These are phyloP conservation scores for Pseudocercospora ulei DNA, from an alignment of 2,329 filamentous ascomycete genomes.

Conservation along the genomic window DNA sequence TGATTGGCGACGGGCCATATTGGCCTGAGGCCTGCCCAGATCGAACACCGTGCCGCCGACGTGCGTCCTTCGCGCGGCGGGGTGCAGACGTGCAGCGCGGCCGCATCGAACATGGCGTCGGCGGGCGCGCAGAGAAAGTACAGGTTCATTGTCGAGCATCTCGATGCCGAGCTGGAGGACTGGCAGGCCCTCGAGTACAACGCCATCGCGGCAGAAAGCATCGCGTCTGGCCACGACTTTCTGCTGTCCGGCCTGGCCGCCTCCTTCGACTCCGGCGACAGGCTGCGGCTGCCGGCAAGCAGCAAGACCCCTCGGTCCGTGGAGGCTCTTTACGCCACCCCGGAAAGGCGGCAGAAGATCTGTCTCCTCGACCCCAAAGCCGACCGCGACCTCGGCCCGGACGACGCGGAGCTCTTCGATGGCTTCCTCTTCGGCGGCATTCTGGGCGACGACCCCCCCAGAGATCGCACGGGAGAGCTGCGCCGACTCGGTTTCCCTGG, in stretches of 20 bases:
- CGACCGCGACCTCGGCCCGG: slow-evolving; percentile 66
- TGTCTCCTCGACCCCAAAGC: slow-evolving; percentile 86
- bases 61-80: too few species aligned
- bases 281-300: slow-evolving; percentile 15
- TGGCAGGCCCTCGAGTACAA: slow-evolving; percentile 94
- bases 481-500: slow-evolving; percentile 87
- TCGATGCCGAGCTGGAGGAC: slow-evolving; percentile 83
- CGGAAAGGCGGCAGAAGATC: slow-evolving; percentile 60
- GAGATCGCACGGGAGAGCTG: slow-evolving; percentile 90
- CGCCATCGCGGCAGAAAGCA: slow-evolving; percentile 73
- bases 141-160: slow-evolving; percentile 90
- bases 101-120: slow-evolving; percentile 10
- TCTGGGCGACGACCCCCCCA: slow-evolving; percentile 43
- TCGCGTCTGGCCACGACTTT: slow-evolving; percentile 49
- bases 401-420: slow-evolving; percentile 74
- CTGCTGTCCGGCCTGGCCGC: slow-evolving; percentile 29
- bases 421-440: slow-evolving; percentile 95
- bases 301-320: slow-evolving; percentile 48
- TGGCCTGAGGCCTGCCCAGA: background rate
- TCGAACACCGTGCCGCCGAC: too few species aligned
- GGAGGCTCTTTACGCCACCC: slow-evolving; percentile 60
- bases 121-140: slow-evolving; percentile 32
- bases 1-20: background rate
- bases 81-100: too few species aligned
- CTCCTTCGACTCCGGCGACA: slow-evolving; percentile 47